Evolutionary conservation across 2,329 filamentous ascomycete genomes (phyloP), one percentile per base, ranked within the genome.

Genomic region (Talaromyces sp.): DNA sequence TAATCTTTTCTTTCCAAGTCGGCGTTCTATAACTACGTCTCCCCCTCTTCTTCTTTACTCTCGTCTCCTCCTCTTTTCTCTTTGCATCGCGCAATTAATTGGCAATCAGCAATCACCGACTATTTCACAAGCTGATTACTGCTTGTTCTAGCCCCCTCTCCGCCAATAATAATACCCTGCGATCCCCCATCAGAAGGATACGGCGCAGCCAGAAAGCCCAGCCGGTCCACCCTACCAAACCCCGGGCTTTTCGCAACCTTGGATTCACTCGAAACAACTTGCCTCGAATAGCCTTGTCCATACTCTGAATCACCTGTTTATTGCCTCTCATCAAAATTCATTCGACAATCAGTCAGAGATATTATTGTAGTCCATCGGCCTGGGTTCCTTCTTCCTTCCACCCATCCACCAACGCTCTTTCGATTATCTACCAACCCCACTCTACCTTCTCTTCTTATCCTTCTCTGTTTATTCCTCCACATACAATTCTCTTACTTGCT

Each of bases 201-300:
- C 49, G 49, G 25, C 49, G 49, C 49, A 53, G 17, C 51, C 47
- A 47, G 51, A 63, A 53, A 64, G 51, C 58, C 56, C 51, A 47
- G 51, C 31, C 29, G 51, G 43, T 54, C 49, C 51, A 58, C 56
- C 51, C 34, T 59, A 59, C 56, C 56, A 59, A 31, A 59, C 56
- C 56, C 56, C 56, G 56, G 56, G 22, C 56, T 45, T 59, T 45
- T 59, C 31, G 31, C 53, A 38, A 56, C 53, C 53, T 59, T 45
- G 25, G 36, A 19, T 43, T 59, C 27, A 27, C 56, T 27, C 11
- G 22, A 36, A 58, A 22, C 31, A 36, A 36, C 54, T 34, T 58
- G 31, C 31, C 54, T 58, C 31, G 54, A 58, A 38, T 53, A 58
- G 36, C 38, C 25, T 59, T 59, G 56, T 11, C 27, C 19, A 40